Evolutionary conservation across 345 rosid genomes (phyloP).

Genomic region (Kandelia obovata): DNA sequence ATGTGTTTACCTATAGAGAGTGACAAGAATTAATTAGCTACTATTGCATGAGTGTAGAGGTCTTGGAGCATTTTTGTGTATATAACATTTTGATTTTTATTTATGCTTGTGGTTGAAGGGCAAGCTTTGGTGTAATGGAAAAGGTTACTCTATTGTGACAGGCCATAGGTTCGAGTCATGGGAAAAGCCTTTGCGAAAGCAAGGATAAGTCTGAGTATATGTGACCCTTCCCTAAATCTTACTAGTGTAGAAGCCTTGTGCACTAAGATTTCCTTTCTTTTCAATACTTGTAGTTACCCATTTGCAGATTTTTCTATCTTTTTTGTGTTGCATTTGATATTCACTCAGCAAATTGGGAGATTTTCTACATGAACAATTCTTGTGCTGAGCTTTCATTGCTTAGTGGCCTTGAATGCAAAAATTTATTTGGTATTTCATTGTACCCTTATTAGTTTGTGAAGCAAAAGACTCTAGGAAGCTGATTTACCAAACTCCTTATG

Average conservation of each 20-base stretch:
- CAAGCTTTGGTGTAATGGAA: too few relatives aligned
- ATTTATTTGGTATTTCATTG: neutral
- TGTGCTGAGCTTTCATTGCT: neutral
- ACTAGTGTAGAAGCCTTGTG: too few relatives aligned
- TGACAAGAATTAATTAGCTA: neutral
- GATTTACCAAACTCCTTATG: neutral
- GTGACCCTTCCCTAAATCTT: too few relatives aligned
- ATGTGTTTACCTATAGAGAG: neutral
- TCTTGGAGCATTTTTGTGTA: neutral
- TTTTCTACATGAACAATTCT: neutral
- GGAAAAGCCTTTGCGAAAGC: too few relatives aligned
- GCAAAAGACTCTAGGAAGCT: neutral
- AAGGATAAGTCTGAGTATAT: too few relatives aligned
- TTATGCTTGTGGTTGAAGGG: too few relatives aligned
- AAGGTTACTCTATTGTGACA: too few relatives aligned
- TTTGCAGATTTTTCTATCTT: neutral
- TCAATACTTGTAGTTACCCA: neutral
- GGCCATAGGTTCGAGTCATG: too few relatives aligned
- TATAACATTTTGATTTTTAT: neutral
- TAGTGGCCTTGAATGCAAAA: neutral
- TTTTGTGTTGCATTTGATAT: neutral
- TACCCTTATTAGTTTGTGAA: neutral
- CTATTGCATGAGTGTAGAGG: neutral
- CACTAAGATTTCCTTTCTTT: neutral
- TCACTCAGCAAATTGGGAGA: neutral